Percentiles rank a stretch among this genome's conserved stretches.
Evolutionary conservation across 192 early-diverging fungal genomes (phyloP).

Genomic region (Linnemannia schmuckeri): DNA sequence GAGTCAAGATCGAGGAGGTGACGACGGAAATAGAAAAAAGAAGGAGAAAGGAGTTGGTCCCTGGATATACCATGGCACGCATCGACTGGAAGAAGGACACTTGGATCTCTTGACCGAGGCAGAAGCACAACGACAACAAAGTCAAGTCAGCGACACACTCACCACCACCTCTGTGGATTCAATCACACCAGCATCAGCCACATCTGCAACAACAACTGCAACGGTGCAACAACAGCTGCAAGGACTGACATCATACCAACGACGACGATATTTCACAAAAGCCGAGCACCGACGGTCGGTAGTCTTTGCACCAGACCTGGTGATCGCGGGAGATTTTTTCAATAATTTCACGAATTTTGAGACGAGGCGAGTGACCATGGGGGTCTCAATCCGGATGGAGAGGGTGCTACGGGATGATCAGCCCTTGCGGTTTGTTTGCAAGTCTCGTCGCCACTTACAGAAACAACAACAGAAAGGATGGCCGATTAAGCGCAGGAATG

Average conservation of each 20-base stretch:
- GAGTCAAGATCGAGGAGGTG: not conserved
- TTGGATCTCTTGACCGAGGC: not conserved
- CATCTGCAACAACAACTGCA: not conserved
- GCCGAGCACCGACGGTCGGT: conserved; percentile 17
- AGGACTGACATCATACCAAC: conserved; percentile 19
- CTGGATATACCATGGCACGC: conserved; percentile 29
- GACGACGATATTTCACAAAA: conserved; percentile 35
- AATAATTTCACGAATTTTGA: conserved; percentile 60
- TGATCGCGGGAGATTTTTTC: conserved; percentile 56
- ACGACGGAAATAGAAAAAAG: not conserved
- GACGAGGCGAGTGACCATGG: conserved; percentile 42
- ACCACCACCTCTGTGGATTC: not conserved
- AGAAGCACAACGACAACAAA: not conserved
- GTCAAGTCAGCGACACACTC: not conserved
- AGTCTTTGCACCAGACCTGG: conserved; percentile 32
- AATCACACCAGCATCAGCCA: not conserved
- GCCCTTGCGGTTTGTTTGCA: conserved; percentile 56
- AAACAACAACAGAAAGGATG: not conserved
- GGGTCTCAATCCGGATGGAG: conserved; percentile 45
- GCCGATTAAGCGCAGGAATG: not conserved
- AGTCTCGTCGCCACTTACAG: not conserved
- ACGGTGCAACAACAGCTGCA: not conserved
- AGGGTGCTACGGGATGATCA: conserved; percentile 32
- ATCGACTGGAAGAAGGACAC: conserved; percentile 35
- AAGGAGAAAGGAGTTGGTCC: not conserved